Evolutionary conservation across 2,329 filamentous ascomycete genomes (phyloP).

Genomic region (Aspergillus fijiensis): DNA sequence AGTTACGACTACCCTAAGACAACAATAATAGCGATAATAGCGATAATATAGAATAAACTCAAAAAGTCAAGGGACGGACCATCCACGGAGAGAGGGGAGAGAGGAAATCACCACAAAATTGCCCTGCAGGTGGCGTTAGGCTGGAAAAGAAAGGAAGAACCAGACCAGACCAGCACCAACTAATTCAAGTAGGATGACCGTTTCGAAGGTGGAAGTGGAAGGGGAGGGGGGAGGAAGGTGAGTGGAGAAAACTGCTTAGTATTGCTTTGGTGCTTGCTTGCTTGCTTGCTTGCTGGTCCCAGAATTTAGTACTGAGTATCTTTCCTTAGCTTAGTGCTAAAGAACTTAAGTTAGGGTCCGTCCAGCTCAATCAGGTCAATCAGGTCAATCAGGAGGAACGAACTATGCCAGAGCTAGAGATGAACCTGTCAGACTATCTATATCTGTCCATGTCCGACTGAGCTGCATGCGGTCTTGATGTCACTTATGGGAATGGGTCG

Average conservation of each 20-base stretch:
- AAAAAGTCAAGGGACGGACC: not conserved
- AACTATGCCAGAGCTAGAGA: not conserved
- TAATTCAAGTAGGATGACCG: not conserved
- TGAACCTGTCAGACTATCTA: not conserved
- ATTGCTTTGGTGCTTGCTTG: slow-evolving; percentile 11
- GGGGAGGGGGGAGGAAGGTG: not conserved
- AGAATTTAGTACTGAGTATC: not conserved
- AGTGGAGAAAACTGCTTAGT: slow-evolving; percentile 16
- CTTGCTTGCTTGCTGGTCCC: not conserved
- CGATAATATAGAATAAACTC: not conserved
- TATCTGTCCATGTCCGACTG: not conserved
- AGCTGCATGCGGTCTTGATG: not conserved
- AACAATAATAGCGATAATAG: not conserved
- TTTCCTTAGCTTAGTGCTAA: not conserved
- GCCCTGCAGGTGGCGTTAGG: slow-evolving; percentile 8
- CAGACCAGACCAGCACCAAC: not conserved
- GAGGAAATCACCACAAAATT: not conserved
- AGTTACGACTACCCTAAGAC: not conserved
- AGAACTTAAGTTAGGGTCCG: not conserved
- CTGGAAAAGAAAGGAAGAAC: not conserved
- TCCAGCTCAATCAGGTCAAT: not conserved
- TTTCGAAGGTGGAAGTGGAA: not conserved
- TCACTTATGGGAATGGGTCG: not conserved
- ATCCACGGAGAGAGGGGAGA: not conserved
- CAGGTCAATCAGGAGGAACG: not conserved